Conservation (phyloP, 2,329 filamentous ascomycete species). For the Fusarium albidum region DNA sequence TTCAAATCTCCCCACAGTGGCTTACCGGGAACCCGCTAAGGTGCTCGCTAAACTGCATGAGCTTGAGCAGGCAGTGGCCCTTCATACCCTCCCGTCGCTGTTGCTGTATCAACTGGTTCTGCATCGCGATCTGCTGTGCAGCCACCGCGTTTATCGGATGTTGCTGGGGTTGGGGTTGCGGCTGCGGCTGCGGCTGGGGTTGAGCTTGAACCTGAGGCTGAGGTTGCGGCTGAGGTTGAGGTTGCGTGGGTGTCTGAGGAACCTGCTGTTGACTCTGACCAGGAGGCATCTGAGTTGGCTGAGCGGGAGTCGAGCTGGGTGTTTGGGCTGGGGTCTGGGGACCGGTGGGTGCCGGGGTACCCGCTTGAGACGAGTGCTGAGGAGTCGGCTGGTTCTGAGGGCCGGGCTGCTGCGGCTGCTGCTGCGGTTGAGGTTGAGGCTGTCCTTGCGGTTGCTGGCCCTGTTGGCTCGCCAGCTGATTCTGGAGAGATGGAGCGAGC, state of each 20-base stretch:
- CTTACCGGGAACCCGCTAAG: slow-evolving; percentile 65
- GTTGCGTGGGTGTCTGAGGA: slow-evolving; percentile 48
- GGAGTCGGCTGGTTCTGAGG: slow-evolving; percentile 57
- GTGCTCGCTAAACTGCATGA: slow-evolving; percentile 70
- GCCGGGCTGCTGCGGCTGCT: slow-evolving; percentile 47
- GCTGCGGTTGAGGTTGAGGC: slow-evolving; percentile 36
- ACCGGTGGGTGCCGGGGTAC: slow-evolving; percentile 52
- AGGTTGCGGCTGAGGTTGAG: slow-evolving; percentile 46
- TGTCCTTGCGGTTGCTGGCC: slow-evolving; percentile 41
- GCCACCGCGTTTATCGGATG: slow-evolving; percentile 43
- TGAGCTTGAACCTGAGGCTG: slow-evolving; percentile 47
- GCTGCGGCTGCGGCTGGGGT: slow-evolving; percentile 43
- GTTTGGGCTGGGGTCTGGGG: slow-evolving; percentile 60
- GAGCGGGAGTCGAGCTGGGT: slow-evolving; percentile 49
- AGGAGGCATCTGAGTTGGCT: slow-evolving; percentile 41
- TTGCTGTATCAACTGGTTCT: slow-evolving; percentile 51
- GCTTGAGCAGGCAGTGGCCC: slow-evolving; percentile 64
- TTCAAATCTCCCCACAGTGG: background rate
- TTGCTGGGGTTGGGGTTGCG: slow-evolving; percentile 37
- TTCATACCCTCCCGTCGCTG: slow-evolving; percentile 62
- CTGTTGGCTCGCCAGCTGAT: slow-evolving; percentile 43
- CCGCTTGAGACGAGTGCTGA: slow-evolving; percentile 51
- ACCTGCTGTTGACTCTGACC: slow-evolving; percentile 47
- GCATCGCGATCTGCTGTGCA: slow-evolving; percentile 48
- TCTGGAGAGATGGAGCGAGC: slow-evolving; percentile 44